A percentile compares a stretch with the other conserved stretches of the same genome.
These are phyloP conservation scores for Exophiala sp. DNA, from an alignment of 2,329 filamentous ascomycete genomes.

Conservation along the genomic window DNA sequence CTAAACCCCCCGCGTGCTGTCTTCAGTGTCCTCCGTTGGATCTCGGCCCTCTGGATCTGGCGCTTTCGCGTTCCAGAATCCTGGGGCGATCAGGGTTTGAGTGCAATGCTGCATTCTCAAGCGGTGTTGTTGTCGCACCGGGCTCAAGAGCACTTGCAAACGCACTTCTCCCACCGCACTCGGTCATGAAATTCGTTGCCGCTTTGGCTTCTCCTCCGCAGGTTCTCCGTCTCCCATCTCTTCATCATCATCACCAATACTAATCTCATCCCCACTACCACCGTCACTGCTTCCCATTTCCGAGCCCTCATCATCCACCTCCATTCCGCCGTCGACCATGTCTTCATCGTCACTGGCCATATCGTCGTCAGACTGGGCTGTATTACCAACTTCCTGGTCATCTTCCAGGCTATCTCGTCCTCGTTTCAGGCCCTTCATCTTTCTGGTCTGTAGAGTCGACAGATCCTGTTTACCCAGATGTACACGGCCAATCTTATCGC, in stretches of 20 bases:
- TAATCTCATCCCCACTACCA: slow-evolving; percentile 26
- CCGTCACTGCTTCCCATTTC: slow-evolving; percentile 17
- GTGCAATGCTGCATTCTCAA: no score
- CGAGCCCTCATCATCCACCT: slow-evolving; percentile 38
- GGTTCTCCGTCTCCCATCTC: slow-evolving; percentile 22
- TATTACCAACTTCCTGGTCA: slow-evolving; percentile 15
- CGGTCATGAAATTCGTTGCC: slow-evolving; percentile 22
- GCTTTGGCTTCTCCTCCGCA: slow-evolving; percentile 25
- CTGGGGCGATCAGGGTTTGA: no score
- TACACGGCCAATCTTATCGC: slow-evolving; percentile 92
- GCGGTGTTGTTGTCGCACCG: no score
- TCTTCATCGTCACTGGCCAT: slow-evolving; percentile 26
- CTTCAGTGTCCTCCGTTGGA: no score
- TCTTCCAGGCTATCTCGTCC: slow-evolving; percentile 58
- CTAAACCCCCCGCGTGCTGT: no score
- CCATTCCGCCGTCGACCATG: slow-evolving; percentile 26
- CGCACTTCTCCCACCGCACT: no score
- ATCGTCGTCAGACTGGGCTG: slow-evolving; percentile 14
- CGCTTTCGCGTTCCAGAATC: no score
- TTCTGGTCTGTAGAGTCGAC: slow-evolving; percentile 79
- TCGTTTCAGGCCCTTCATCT: slow-evolving; percentile 98
- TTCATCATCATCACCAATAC: slow-evolving; percentile 27
- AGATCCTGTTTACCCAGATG: slow-evolving; percentile 90
- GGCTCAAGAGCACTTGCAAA: no score
- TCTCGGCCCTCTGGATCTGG: no score